Percentiles rank a stretch among this genome's conserved stretches.
Conservation (phyloP, 345 rosid genomes). For the Eucalyptus guilfoylei region DNA sequence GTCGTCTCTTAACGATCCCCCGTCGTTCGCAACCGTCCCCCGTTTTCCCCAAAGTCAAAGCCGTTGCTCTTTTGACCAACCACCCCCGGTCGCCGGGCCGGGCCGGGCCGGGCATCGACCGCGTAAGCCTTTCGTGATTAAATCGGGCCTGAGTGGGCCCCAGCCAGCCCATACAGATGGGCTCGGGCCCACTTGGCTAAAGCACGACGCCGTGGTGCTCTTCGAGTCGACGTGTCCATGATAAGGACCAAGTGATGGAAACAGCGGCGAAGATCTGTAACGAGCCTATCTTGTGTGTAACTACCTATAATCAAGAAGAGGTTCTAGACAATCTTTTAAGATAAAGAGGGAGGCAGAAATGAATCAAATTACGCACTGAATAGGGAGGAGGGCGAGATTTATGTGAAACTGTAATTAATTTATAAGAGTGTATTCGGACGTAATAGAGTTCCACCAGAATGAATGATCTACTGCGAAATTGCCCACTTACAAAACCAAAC, state of each 20-base stretch:
- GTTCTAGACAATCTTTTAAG: not conserved
- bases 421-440: no score
- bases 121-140: not conserved
- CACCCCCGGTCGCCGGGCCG: not conserved
- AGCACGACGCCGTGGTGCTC: not conserved
- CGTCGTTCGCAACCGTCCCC: not conserved
- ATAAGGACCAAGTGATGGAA: not conserved
- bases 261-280: not conserved
- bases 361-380: fast-evolving
- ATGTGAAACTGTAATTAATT: no score
- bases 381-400: not conserved
- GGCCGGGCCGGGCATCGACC: not conserved
- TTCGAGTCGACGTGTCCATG: not conserved
- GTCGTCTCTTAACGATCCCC: not conserved
- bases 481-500: not conserved
- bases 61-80: not conserved
- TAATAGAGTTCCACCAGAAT: fast-evolving
- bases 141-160: not conserved
- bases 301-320: not conserved
- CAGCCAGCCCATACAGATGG: not conserved
- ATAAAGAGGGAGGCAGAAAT: no score
- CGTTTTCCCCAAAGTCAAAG: not conserved
- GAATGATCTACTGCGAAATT: fast-evolving
- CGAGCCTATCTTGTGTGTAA: not conserved
- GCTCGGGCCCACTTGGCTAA: not conserved